These are phyloP conservation scores for Podaxis pistillaris DNA, from an alignment of 768 basidiomycete genomes.

Conservation along the genomic window DNA sequence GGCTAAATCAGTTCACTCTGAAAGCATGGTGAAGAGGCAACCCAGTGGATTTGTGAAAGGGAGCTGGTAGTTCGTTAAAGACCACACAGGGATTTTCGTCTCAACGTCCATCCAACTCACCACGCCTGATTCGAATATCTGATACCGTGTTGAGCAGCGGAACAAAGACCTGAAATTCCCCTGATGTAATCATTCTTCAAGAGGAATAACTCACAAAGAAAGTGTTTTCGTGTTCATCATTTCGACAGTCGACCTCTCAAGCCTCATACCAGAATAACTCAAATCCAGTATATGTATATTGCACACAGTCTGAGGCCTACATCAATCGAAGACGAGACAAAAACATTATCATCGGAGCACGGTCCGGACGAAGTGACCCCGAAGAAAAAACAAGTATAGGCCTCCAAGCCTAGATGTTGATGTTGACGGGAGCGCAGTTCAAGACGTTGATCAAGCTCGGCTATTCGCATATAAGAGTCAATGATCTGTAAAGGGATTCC, in stretches of 20 bases:
- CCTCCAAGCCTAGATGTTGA: background rate
- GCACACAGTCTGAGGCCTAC: slow-evolving; percentile 13
- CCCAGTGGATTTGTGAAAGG: background rate
- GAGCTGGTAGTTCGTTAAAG: background rate
- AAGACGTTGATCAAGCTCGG: slow-evolving; percentile 6
- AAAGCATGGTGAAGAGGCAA: background rate
- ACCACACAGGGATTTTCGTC: background rate
- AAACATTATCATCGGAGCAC: background rate
- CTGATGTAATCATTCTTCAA: background rate
- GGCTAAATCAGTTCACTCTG: background rate
- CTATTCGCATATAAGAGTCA: background rate
- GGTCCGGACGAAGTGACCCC: background rate
- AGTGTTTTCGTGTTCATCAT: too few species aligned
- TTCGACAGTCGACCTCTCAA: background rate
- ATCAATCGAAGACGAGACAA: background rate
- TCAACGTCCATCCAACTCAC: background rate
- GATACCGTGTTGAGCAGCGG: background rate
- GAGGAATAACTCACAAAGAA: too few species aligned
- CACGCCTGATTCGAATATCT: background rate
- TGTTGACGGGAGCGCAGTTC: slow-evolving; percentile 6
- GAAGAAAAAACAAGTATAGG: background rate
- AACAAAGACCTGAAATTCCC: background rate
- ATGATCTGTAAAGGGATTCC: background rate
- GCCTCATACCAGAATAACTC: background rate
- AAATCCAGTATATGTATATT: slow-evolving; percentile 15